Evolutionary conservation across 805 yeast species (phyloP), one percentile per base, ranked within the genome.

Genomic region (Myxozyma vanderwaltii): DNA sequence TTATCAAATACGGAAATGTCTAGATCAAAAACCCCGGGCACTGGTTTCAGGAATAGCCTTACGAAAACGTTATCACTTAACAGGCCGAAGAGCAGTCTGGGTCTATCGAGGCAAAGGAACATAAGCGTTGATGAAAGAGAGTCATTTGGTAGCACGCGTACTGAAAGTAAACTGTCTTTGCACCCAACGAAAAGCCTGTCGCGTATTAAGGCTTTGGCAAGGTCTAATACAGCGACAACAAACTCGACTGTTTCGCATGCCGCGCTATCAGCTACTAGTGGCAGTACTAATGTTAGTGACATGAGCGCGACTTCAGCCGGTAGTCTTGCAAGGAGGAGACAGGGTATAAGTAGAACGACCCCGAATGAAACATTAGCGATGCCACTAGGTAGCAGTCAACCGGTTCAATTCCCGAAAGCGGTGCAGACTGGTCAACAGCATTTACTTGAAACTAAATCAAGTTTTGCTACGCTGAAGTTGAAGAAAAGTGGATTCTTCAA

Each of bases 291-390:
- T 8, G 71, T 79, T 73, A 79, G 82, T 36, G 94, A 88, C 70
- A 80, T 88, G 63, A 87, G 94, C 74, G 96, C 96, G 3, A 88
- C 96, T 0, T 86, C 94, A 63, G 96, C 96, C 1, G 96, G 95
- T 0, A 88, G 95, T 31, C 84, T 84, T 59, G 84, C 85, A 47
- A 81, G 96, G 68, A 95, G 89, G 70, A 86, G 81, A 67, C 33
- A 35, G 19, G 78, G 76, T 69, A 49, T 41, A 49, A 57, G 40
- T n/a, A 33, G 52, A 48, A 13, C 33, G 39, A 19, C 43, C 35
- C 24, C 54, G 2, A 7, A 29, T 19, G 57, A 59, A 8, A 36
- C 26, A 3, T 26, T 8, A 8, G 46, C 31, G 26, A 10, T 29
- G 35, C 19, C 41, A n/a, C 19, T 38, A 4, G 12, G 27, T 13